Percentiles rank a stretch among this genome's conserved stretches.
Evolutionary conservation across 2,329 filamentous ascomycete species (phyloP).

Genomic region (Cladophialophora bantiana): DNA sequence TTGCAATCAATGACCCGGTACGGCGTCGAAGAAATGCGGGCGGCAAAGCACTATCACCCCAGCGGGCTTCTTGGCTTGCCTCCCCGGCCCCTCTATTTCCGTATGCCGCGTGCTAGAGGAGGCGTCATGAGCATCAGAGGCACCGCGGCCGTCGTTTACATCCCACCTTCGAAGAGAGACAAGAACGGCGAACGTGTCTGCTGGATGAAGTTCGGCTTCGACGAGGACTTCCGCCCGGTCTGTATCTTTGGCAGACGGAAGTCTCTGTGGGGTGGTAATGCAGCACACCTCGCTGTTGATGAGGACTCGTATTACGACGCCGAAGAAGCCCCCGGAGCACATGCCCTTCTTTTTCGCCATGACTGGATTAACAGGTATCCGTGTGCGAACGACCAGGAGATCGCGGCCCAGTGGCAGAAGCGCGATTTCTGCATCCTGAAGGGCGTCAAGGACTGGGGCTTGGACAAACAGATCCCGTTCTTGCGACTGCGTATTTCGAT

Average conservation of each 20-base stretch:
- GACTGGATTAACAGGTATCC: slow-evolving; percentile 25
- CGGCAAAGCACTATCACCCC: slow-evolving; percentile 11
- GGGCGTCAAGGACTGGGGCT: slow-evolving; percentile 18
- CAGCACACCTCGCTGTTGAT: slow-evolving; percentile 26
- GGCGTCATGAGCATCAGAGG: slow-evolving; percentile 16
- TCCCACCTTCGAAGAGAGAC: slow-evolving; percentile 18
- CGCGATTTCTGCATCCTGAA: slow-evolving; percentile 25
- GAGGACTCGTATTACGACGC: slow-evolving; percentile 26
- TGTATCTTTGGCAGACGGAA: slow-evolving; percentile 28
- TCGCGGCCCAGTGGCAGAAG: slow-evolving; percentile 20
- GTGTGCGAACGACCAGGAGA: slow-evolving; percentile 11
- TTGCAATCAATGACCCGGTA: slow-evolving; percentile 19
- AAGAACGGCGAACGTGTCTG: slow-evolving; percentile 29
- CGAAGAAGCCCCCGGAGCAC: slow-evolving; percentile 18
- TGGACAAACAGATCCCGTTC: slow-evolving; percentile 22
- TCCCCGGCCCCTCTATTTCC: slow-evolving; percentile 21
- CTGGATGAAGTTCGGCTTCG: slow-evolving; percentile 35
- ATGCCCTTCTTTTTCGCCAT: slow-evolving; percentile 27
- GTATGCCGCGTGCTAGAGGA: slow-evolving; percentile 19
- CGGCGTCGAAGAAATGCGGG: slow-evolving; percentile 20
- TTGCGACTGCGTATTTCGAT: slow-evolving; percentile 20
- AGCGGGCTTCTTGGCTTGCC: slow-evolving; percentile 21
- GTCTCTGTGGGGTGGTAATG: slow-evolving; percentile 29
- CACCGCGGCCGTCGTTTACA: slow-evolving; percentile 21
- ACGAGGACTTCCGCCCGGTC: slow-evolving; percentile 26